Conservation (phyloP, 192 early-diverging fungal genomes). For the Coemansia sp. region DNA sequence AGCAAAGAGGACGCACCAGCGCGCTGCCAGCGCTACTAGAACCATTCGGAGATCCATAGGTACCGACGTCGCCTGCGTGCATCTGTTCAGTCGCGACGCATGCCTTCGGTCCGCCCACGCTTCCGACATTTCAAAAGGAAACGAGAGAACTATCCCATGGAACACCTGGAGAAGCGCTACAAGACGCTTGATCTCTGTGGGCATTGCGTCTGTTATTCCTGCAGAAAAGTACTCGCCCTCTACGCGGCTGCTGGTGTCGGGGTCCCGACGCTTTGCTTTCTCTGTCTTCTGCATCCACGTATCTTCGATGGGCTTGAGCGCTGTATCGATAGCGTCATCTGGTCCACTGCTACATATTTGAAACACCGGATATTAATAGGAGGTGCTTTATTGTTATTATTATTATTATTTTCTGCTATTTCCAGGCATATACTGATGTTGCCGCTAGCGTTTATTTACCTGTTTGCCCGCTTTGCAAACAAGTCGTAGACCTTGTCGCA, state of each 20-base stretch:
- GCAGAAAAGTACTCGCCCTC: background rate
- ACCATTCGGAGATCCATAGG: constrained; percentile 28
- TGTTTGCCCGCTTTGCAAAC: constrained; percentile 8
- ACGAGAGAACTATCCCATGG: constrained; percentile 24
- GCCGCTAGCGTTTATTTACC: too few species aligned
- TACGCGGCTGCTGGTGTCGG: background rate
- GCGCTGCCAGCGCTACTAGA: constrained; percentile 12
- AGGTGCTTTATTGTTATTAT: too few species aligned
- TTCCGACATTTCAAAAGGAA: constrained; percentile 15
- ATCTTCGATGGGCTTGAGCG: constrained; percentile 16
- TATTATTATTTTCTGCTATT: too few species aligned
- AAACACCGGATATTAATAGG: too few species aligned
- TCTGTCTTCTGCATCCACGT: constrained; percentile 13
- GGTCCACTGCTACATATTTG: background rate
- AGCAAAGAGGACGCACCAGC: constrained; percentile 23
- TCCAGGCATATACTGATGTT: background rate
- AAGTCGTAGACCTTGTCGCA: constrained; percentile 20
- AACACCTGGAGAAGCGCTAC: constrained; percentile 23
- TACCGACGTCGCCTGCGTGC: background rate
- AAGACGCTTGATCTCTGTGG: constrained; percentile 2
- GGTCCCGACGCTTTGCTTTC: background rate
- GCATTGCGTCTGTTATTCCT: background rate
- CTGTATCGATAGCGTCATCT: constrained; percentile 8
- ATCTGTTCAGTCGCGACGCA: constrained; percentile 10
- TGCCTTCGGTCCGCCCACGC: constrained; percentile 5